Evolutionary conservation across 768 basidiomycete genomes (phyloP).

Genomic region (Punctularia strigosozonata): DNA sequence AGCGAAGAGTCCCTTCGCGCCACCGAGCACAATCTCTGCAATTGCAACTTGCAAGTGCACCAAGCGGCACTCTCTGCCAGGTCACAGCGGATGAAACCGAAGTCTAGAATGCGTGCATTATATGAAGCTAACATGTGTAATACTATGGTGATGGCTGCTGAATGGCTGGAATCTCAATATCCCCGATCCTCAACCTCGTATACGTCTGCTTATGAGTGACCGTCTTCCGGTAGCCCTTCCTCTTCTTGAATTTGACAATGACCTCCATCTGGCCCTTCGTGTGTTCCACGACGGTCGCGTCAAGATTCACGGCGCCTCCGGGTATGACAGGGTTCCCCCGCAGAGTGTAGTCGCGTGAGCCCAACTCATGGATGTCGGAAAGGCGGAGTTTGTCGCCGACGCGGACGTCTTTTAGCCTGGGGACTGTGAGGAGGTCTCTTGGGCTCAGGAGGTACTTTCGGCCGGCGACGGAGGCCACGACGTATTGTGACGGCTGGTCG

Average conservation of each 20-base stretch:
- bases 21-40: no score
- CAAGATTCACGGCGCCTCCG: conserved; percentile 51
- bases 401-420: conserved; percentile 72
- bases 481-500: conserved; percentile 87
- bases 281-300: conserved; percentile 93
- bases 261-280: conserved; percentile 90
- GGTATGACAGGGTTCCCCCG: conserved; percentile 69
- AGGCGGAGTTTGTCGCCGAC: conserved; percentile 81
- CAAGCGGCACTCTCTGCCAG: no score
- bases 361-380: conserved; percentile 85
- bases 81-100: no score
- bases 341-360: conserved; percentile 89
- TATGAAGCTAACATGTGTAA: conserved; percentile 6
- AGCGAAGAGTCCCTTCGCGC: no score
- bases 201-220: conserved; percentile 91
- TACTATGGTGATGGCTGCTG: conserved; percentile 19
- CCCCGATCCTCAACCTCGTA: conserved; percentile 87
- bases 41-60: no score
- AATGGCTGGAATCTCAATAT: conserved; percentile 50
- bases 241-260: conserved; percentile 92
- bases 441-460: conserved; percentile 84
- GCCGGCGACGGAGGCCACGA: conserved; percentile 80
- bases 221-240: conserved; percentile 95
- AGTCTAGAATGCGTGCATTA: no score
- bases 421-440: conserved; percentile 87